phyloP scores from a whole-genome alignment of 2,329 filamentous ascomycete genomes.

The Diplodia mutila region DNA sequence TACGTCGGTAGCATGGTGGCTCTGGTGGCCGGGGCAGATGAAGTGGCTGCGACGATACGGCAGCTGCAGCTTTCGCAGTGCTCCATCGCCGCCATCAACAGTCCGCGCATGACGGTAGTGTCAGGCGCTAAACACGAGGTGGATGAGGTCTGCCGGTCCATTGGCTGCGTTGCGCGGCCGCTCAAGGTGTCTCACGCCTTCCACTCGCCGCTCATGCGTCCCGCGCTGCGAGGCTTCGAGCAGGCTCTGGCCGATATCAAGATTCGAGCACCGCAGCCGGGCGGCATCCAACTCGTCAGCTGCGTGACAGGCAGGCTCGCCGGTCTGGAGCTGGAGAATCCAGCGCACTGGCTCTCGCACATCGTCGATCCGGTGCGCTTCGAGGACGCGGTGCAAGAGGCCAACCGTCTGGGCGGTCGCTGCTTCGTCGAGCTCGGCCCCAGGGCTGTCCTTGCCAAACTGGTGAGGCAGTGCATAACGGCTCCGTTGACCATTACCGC shows the following conservation, averaged over 20 bases:
- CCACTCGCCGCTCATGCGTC: neutral
- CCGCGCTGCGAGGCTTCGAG: neutral
- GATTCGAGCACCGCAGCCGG: neutral
- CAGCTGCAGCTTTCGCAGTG: neutral
- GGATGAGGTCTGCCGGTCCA: neutral
- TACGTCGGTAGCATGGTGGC: neutral
- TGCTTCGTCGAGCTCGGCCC: neutral
- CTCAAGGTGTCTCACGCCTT: neutral
- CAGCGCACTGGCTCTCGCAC: neutral
- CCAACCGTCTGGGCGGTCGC: neutral
- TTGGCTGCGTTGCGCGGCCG: neutral
- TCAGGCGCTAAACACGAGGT: neutral
- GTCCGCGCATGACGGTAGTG: neutral
- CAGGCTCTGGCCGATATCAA: neutral
- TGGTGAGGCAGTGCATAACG: neutral
- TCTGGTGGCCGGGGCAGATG: neutral
- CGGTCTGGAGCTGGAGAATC: no score
- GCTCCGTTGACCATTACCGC: neutral
- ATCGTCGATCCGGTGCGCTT: neutral
- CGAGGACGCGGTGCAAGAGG: neutral
- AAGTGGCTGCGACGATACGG: neutral
- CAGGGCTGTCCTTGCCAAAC: neutral
- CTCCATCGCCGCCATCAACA: neutral
- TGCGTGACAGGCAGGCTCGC: no score
- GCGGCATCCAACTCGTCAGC: neutral